A percentile compares a stretch with the other conserved stretches of the same genome.
These are phyloP conservation scores for Pseudogymnoascus sp. DNA, from an alignment of 2,329 filamentous ascomycete genomes.

Conservation along the genomic window DNA sequence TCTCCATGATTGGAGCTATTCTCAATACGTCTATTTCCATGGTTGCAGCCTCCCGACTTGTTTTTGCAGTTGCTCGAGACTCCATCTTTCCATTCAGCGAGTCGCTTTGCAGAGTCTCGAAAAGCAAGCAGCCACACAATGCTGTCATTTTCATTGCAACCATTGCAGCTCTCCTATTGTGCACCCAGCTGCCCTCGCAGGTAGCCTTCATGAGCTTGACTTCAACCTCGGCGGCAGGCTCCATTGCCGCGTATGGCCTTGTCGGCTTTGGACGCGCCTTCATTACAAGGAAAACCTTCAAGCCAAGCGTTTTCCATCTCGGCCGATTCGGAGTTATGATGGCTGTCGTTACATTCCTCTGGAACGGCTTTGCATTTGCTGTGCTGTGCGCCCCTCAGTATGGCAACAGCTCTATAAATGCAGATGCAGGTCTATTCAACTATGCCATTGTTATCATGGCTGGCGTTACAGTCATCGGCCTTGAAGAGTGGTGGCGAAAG, in stretches of 20 bases:
- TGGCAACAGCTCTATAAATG: conserved; percentile 8
- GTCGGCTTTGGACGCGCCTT: conserved; percentile 12
- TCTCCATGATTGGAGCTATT: conserved; percentile 15
- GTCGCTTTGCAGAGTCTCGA: conserved; percentile 9
- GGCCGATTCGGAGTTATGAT: conserved; percentile 9
- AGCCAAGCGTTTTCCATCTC: conserved; percentile 10
- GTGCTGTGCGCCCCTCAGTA: conserved; percentile 12
- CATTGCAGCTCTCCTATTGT: conserved; percentile 9
- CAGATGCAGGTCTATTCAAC: conserved; percentile 10
- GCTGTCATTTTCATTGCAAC: conserved; percentile 12
- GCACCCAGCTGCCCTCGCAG: conserved; percentile 12
- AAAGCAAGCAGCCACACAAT: conserved; percentile 12
- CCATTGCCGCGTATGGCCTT: conserved; percentile 11
- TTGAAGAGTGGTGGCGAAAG: conserved; percentile 12
- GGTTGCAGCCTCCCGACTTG: conserved; percentile 11
- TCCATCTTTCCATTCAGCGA: conserved; percentile 11
- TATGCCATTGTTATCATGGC: conserved; percentile 13
- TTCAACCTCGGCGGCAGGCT: conserved; percentile 11
- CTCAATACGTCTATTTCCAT: conserved; percentile 14
- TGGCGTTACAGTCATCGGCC: conserved; percentile 10
- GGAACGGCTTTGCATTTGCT: conserved; percentile 12
- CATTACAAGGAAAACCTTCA: conserved; percentile 12
- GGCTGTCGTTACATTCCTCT: conserved; percentile 10
- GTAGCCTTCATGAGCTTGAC: conserved; percentile 10
- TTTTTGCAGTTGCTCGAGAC: conserved; percentile 12